Evolutionary conservation across 192 early-diverging fungal species (phyloP).

Genomic region (Glomus cerebriforme): DNA sequence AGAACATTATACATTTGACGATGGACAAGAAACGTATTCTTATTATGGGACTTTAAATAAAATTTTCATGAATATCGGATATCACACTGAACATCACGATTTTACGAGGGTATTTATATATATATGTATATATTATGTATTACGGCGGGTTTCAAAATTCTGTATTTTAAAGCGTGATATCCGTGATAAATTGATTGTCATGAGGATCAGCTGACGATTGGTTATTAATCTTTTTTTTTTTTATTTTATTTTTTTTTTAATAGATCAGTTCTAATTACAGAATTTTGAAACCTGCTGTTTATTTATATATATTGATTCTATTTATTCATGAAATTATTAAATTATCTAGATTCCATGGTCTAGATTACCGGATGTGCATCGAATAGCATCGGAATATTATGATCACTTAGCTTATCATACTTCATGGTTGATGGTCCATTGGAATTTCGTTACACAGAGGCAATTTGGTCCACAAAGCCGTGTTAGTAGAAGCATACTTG

Average conservation of each 20-base stretch:
- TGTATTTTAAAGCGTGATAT: too few relatives aligned
- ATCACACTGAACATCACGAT: slow-evolving; percentile 99
- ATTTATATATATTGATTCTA: not conserved
- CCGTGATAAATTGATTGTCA: too few relatives aligned
- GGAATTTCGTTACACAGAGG: slow-evolving; percentile 76
- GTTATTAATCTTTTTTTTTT: too few relatives aligned
- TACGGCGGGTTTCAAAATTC: too few relatives aligned
- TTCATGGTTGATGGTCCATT: slow-evolving; percentile 85
- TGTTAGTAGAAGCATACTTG: slow-evolving; percentile 68
- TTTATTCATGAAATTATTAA: not conserved
- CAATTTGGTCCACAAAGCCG: slow-evolving; percentile 83
- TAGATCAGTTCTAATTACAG: too few relatives aligned
- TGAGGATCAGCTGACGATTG: too few relatives aligned
- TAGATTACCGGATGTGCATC: slow-evolving; percentile 75
- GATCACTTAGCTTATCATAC: slow-evolving; percentile 80
- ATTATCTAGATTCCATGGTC: slow-evolving; percentile 76
- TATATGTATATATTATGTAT: too few relatives aligned
- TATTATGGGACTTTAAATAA: slow-evolving; percentile 93
- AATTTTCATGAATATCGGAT: slow-evolving; percentile 92
- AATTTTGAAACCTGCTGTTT: not conserved
- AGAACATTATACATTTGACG: slow-evolving; percentile 95
- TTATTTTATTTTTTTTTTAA: too few relatives aligned
- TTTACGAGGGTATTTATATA: slow-evolving; percentile 46
- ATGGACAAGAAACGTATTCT: slow-evolving; percentile 95
- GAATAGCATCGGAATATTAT: slow-evolving; percentile 89